A percentile compares a stretch with the other conserved stretches of the same genome.
phyloP scores from a whole-genome alignment of 768 basidiomycete genomes.

The Ephemerocybe angulata region DNA sequence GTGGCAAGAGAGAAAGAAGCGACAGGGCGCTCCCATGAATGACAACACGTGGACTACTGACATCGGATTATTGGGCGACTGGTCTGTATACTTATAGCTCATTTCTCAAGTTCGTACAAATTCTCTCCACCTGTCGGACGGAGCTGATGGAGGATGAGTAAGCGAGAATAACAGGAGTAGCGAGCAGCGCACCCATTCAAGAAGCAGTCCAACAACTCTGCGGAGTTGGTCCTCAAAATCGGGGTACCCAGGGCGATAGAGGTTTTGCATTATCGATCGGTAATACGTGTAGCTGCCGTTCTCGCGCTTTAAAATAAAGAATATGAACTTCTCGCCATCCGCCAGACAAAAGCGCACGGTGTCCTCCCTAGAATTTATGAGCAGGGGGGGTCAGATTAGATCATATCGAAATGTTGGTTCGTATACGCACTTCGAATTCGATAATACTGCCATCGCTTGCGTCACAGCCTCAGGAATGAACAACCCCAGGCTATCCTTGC shows the following conservation, averaged over 20 bases:
- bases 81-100: too few species aligned
- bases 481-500: background rate
- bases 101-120: too few species aligned
- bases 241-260: background rate
- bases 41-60: too few species aligned
- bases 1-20: too few species aligned
- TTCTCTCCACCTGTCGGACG: too few species aligned
- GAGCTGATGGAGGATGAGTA: too few species aligned
- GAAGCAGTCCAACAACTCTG: constrained; percentile 1
- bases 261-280: background rate
- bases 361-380: background rate
- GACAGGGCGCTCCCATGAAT: too few species aligned
- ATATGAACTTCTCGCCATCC: background rate
- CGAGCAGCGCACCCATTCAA: constrained; percentile 12
- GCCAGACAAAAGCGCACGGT: constrained; percentile 2
- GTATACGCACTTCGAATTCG: constrained; percentile 7
- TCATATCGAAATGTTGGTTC: background rate
- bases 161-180: too few species aligned
- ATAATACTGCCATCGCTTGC: constrained; percentile 4
- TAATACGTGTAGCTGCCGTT: background rate
- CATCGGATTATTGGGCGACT: too few species aligned
- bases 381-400: background rate
- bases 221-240: background rate
- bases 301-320: constrained; percentile 1
- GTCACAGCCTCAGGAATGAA: constrained; percentile 8